Percentiles rank a stretch among this genome's conserved stretches.
phyloP scores from a whole-genome alignment of 2,329 filamentous ascomycete species.

The Colletotrichum karsti region DNA sequence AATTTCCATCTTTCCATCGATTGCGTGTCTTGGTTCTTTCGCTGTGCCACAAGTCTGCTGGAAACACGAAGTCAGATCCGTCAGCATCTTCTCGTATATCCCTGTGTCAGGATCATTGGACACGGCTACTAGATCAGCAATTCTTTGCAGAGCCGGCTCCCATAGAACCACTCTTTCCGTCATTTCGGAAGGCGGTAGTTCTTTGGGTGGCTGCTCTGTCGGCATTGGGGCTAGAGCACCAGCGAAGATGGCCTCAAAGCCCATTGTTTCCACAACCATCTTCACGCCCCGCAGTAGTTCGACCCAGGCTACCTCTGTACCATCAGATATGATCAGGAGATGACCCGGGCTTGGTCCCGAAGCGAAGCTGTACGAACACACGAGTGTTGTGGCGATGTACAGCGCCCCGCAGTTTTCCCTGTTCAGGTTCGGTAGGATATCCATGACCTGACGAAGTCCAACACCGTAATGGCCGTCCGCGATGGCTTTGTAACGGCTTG shows the following conservation, averaged over 20 bases:
- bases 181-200: neutral
- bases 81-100: neutral
- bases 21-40: neutral
- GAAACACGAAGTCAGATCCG: neutral
- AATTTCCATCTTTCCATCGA: slow-evolving; percentile 19
- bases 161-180: slow-evolving; percentile 15
- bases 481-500: neutral
- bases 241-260: slow-evolving; percentile 26
- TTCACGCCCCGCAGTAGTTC: slow-evolving; percentile 29
- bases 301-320: slow-evolving; percentile 30
- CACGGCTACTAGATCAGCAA: slow-evolving; percentile 5
- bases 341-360: slow-evolving; percentile 24
- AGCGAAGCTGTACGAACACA: slow-evolving; percentile 24
- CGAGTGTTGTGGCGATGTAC: slow-evolving; percentile 21
- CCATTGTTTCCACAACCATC: slow-evolving; percentile 28
- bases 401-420: slow-evolving; percentile 22
- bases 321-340: slow-evolving; percentile 29
- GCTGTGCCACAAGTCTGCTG: slow-evolving; percentile 19
- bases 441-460: slow-evolving; percentile 24
- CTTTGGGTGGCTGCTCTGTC: neutral
- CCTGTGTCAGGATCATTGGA: neutral
- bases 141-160: slow-evolving; percentile 19
- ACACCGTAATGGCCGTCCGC: slow-evolving; percentile 22
- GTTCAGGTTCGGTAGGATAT: slow-evolving; percentile 12
- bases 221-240: slow-evolving; percentile 12